A percentile compares a stretch with the other conserved stretches of the same genome.
phyloP scores from a whole-genome alignment of 2,329 filamentous ascomycete species.

The Diplodia corticola region DNA sequence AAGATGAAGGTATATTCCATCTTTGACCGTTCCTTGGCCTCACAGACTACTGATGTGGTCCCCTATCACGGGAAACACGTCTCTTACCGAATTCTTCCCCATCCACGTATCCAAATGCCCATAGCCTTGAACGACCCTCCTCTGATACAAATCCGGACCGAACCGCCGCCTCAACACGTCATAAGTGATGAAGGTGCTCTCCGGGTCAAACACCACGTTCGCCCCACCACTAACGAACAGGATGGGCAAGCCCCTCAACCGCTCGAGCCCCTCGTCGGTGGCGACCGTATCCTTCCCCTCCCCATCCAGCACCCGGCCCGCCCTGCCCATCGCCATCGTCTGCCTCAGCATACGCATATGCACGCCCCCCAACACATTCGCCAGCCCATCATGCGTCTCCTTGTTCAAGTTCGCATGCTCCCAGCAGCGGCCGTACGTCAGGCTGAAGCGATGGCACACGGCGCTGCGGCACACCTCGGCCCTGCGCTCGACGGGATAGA shows the following conservation, averaged over 20 bases:
- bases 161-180: conserved; percentile 56
- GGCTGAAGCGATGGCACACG: conserved; percentile 60
- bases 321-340: conserved; percentile 57
- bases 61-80: conserved; percentile 1
- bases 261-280: conserved; percentile 22
- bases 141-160: conserved; percentile 51
- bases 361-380: conserved; percentile 63
- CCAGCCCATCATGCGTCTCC: conserved; percentile 63
- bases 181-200: conserved; percentile 56
- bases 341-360: conserved; percentile 60
- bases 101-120: conserved; percentile 21
- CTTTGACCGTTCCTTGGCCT: too few species aligned
- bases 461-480: conserved; percentile 63
- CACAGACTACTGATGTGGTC: neutral
- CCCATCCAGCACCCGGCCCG: neutral
- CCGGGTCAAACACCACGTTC: conserved; percentile 58
- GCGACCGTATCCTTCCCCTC: conserved; percentile 22
- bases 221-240: conserved; percentile 25
- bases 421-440: conserved; percentile 64
- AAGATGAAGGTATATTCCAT: too few species aligned
- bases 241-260: conserved; percentile 25
- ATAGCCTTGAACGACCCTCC: conserved; percentile 51
- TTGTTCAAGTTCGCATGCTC: conserved; percentile 66
- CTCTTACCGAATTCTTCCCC: neutral
- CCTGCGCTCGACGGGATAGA: conserved; percentile 54